Conservation (phyloP, 768 basidiomycete genomes). For the Pulveroboletus sp. region DNA sequence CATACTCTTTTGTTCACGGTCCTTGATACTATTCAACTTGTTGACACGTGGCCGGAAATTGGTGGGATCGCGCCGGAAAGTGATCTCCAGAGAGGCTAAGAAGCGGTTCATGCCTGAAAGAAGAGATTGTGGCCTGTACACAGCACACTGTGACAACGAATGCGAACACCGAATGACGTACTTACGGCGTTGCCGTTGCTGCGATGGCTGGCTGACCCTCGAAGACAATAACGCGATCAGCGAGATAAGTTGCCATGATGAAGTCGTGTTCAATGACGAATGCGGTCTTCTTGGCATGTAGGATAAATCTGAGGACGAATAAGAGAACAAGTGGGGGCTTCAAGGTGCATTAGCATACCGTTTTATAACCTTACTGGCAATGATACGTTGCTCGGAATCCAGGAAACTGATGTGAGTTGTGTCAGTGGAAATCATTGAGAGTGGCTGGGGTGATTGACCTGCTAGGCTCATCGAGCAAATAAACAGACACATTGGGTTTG, state of each 20-base stretch:
- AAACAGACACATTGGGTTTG: conserved; percentile 79
- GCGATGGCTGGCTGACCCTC: conserved; percentile 80
- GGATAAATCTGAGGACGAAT: conserved; percentile 62
- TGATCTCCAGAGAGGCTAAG: conserved; percentile 92
- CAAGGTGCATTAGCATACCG: conserved; percentile 43
- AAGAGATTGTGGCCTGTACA: conserved; percentile 79
- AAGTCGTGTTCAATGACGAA: conserved; percentile 99
- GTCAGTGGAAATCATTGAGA: conserved; percentile 1
- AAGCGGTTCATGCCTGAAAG: conserved; percentile 98
- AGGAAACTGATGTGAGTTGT: conserved; percentile 58
- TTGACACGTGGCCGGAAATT: conserved; percentile 89
- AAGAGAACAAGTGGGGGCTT: neutral
- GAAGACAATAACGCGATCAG: conserved; percentile 94
- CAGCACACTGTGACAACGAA: neutral
- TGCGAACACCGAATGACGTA: conserved; percentile 10
- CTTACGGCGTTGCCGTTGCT: conserved; percentile 89
- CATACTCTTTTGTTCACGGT: conserved; percentile 81
- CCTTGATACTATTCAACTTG: conserved; percentile 80
- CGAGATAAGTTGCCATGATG: conserved; percentile 99
- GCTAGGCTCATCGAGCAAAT: conserved; percentile 94
- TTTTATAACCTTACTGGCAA: conserved; percentile 97
- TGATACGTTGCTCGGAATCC: conserved; percentile 99
- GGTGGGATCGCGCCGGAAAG: conserved; percentile 96
- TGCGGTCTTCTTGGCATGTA: conserved; percentile 95
- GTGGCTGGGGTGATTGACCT: conserved; percentile 39